These are phyloP conservation scores for Phytophthora fragariaefolia DNA, from an alignment of 352 stramenopile species.

Conservation along the genomic window DNA sequence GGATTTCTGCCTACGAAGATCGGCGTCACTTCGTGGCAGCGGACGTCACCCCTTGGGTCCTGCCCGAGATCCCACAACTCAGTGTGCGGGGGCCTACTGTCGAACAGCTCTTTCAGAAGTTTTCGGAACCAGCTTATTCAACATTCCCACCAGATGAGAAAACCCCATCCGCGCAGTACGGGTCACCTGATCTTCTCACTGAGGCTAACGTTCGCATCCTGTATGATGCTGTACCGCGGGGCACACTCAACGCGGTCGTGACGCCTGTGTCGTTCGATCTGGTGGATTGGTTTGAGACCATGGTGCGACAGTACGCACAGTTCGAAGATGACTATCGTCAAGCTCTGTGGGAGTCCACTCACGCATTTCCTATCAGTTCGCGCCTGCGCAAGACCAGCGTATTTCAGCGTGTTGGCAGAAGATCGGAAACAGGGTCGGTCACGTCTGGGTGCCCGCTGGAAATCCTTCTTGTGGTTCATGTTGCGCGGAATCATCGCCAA, in stretches of 20 bases:
- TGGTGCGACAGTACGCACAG: neutral
- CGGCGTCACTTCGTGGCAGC: neutral
- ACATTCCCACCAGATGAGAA: neutral
- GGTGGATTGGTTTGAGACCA: neutral
- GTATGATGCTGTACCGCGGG: neutral
- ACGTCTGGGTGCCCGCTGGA: neutral
- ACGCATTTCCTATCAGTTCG: neutral
- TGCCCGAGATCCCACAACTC: neutral
- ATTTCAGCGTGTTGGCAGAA: neutral
- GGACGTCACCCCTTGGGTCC: neutral
- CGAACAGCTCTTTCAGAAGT: neutral
- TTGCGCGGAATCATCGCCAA: neutral
- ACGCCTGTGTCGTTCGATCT: neutral
- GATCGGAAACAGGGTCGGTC: constrained; percentile 2
- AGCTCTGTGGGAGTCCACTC: constrained; percentile 4
- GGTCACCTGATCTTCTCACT: neutral
- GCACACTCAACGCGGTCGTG: neutral
- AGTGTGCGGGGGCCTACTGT: neutral
- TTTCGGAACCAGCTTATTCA: neutral
- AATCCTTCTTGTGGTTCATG: neutral
- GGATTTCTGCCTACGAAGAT: neutral
- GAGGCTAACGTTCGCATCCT: neutral
- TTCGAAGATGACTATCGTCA: neutral
- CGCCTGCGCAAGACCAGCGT: neutral
- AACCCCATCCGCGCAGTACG: too few relatives aligned